Conservation (phyloP, 2,329 filamentous ascomycete species). For the Pestalotiopsis sp. region DNA sequence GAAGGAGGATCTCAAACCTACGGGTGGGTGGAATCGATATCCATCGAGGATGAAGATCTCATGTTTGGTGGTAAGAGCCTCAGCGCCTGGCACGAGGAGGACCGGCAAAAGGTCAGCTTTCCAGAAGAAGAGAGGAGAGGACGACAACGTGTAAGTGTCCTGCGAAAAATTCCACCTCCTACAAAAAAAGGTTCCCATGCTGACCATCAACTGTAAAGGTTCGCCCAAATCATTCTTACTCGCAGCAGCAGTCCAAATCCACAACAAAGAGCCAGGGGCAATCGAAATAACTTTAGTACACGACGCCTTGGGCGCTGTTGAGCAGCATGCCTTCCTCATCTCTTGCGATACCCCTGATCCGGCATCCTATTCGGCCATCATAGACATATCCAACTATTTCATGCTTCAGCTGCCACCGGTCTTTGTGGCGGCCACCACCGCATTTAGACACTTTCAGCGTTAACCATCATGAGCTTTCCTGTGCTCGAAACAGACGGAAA, state of each 20-base stretch:
- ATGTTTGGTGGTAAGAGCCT: conserved; percentile 62
- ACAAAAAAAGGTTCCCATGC: background rate
- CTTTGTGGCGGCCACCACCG: background rate
- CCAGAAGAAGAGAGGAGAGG: conserved; percentile 41
- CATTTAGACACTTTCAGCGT: conserved; percentile 2
- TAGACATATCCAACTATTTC: background rate
- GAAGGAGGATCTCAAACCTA: conserved; percentile 25
- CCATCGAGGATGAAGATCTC: conserved; percentile 62
- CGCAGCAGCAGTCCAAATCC: conserved; percentile 23
- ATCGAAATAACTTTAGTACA: conserved; percentile 24
- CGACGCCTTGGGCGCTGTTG: background rate
- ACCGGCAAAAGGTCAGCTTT: conserved; percentile 44
- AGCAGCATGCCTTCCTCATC: conserved; percentile 14
- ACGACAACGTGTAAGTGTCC: conserved; percentile 34
- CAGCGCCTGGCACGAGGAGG: conserved; percentile 62
- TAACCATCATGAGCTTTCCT: background rate
- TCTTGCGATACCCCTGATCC: conserved; percentile 26
- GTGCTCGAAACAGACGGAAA: background rate
- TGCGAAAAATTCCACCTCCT: background rate
- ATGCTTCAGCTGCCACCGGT: background rate
- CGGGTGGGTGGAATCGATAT: conserved; percentile 53
- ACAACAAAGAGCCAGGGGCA: conserved; percentile 18
- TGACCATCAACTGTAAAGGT: conserved; percentile 20
- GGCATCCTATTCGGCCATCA: background rate
- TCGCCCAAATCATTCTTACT: conserved; percentile 23